phyloP scores from a whole-genome alignment of 2,329 filamentous ascomycete genomes.

The Cladorrhinum sp. region DNA sequence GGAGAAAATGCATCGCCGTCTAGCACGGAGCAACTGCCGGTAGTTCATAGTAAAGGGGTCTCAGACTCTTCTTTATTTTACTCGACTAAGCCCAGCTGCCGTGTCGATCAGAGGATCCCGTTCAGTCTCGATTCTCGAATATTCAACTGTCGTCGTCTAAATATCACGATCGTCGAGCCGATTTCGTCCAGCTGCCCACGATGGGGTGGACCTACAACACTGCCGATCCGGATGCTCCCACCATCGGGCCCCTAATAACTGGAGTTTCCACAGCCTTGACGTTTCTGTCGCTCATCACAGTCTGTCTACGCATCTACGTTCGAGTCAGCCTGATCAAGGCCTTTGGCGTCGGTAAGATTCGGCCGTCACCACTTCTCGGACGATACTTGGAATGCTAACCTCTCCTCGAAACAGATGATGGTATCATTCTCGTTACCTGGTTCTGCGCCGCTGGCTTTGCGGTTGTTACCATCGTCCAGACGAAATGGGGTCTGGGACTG shows the following conservation, averaged over 20 bases:
- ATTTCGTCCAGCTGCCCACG: not conserved
- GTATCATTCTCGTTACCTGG: conserved; percentile 33
- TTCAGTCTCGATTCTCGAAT: not conserved
- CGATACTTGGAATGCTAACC: not conserved
- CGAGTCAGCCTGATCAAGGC: conserved; percentile 34
- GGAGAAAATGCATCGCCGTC: not conserved
- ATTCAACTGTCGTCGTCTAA: not conserved
- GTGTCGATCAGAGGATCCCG: not conserved
- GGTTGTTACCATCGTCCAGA: conserved; percentile 37
- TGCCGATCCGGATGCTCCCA: conserved; percentile 31
- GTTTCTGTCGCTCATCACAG: conserved; percentile 30
- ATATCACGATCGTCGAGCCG: not conserved
- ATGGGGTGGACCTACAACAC: conserved; percentile 41
- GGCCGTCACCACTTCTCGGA: not conserved
- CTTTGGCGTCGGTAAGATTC: conserved; percentile 33
- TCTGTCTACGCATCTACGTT: conserved; percentile 36
- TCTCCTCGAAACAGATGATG: conserved; percentile 29
- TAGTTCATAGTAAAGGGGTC: too few species aligned
- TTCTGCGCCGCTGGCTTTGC: conserved; percentile 36
- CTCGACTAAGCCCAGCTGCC: not conserved
- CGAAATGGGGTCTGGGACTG: conserved; percentile 43
- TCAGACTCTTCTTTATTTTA: not conserved
- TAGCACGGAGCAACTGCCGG: not conserved
- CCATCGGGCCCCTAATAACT: conserved; percentile 34
- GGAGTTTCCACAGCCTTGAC: conserved; percentile 32